A percentile compares a stretch with the other conserved stretches of the same genome.
Conservation (phyloP, 106 monocot species). For the Alisma plantagoaquatica region DNA sequence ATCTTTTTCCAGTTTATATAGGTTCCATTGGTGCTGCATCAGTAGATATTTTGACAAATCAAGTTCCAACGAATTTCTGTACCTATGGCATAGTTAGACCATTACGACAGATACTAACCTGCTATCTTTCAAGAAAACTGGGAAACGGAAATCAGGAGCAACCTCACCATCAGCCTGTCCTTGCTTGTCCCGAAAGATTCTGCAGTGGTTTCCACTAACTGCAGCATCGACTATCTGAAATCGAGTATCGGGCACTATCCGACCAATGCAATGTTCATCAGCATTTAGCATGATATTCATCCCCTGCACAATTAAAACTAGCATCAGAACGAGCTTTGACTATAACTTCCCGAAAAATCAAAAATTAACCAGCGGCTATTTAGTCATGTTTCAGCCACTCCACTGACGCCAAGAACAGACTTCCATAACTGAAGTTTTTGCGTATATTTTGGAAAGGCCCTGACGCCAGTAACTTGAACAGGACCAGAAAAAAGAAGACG, state of each 20-base stretch:
- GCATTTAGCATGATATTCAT: slow-evolving; percentile 72
- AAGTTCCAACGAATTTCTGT: neutral
- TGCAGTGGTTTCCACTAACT: slow-evolving; percentile 78
- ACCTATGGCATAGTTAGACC: neutral
- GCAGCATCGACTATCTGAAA: slow-evolving; percentile 42
- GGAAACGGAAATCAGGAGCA: slow-evolving; percentile 9
- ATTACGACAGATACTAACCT: slow-evolving; percentile 25
- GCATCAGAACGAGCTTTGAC: neutral
- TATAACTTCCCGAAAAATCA: no score
- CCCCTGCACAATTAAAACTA: slow-evolving; percentile 35
- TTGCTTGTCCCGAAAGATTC: slow-evolving; percentile 42
- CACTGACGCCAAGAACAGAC: no score
- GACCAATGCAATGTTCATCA: slow-evolving; percentile 62
- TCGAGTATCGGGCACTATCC: slow-evolving; percentile 44
- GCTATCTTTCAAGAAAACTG: slow-evolving; percentile 64
- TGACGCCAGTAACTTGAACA: no score
- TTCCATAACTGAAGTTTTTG: neutral
- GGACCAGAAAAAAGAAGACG: no score
- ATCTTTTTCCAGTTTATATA: slow-evolving; percentile 75
- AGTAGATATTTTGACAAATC: slow-evolving; percentile 10
- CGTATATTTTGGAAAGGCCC: neutral
- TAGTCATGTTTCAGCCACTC: no score
- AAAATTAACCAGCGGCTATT: no score
- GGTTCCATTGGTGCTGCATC: slow-evolving; percentile 92
- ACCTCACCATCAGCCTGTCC: slow-evolving; percentile 22